Conservation (phyloP, 345 rosid genomes). For the Gossypium longicalyx region DNA sequence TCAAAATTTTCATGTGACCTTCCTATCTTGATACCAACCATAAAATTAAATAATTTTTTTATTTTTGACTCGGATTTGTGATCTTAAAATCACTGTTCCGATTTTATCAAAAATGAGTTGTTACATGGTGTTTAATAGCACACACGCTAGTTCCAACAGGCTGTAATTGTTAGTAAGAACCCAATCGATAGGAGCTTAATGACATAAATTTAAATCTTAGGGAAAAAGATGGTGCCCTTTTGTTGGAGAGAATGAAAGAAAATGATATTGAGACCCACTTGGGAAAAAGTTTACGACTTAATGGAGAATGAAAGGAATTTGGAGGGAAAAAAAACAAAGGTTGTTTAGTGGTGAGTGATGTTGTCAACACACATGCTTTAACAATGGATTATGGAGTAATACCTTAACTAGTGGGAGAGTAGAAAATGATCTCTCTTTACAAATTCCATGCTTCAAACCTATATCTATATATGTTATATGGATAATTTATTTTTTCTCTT, state of each 20-base stretch:
- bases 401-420: background rate
- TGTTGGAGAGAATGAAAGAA: background rate
- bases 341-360: slow-evolving; percentile 12
- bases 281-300: background rate
- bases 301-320: background rate
- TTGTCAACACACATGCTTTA: slow-evolving; percentile 18
- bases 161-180: background rate
- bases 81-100: too few relatives aligned
- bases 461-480: too few relatives aligned
- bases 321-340: background rate
- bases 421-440: background rate
- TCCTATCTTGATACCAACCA: too few relatives aligned
- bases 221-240: background rate
- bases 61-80: too few relatives aligned
- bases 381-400: background rate
- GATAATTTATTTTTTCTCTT: too few relatives aligned
- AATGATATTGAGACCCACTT: slow-evolving; percentile 16
- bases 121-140: too few relatives aligned
- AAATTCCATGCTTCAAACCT: background rate
- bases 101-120: too few relatives aligned
- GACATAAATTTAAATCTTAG: background rate
- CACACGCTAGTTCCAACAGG: too few relatives aligned
- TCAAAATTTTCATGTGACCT: too few relatives aligned
- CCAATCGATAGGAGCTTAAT: background rate
- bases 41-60: too few relatives aligned